Evolutionary conservation across 2,329 filamentous ascomycete species (phyloP), one percentile per base, ranked within the genome.

Genomic region (Colletotrichum tanaceti): DNA sequence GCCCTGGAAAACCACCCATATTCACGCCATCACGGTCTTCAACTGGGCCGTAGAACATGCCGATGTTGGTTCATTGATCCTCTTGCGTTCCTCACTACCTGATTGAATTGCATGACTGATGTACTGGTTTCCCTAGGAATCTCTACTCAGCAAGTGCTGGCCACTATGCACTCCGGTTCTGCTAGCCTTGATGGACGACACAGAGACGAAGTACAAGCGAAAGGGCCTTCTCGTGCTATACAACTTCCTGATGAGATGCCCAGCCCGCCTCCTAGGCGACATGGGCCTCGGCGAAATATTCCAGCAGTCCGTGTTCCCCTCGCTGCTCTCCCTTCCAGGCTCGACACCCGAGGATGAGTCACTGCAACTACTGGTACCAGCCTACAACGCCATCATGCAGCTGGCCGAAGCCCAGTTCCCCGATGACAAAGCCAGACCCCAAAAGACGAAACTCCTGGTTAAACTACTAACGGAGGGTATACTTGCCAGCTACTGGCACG

Each of bases 291-390:
- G 85, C 24, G 80, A 84, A 16, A 86, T 95, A 32, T 91, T 95
- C 70, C 86, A 90, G 73, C 87, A 93, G 22, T 87, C 90, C 3
- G 79, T 93, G 2, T 85, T 90, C 71, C 92, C 93, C 0, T 89
- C 90, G 43, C 85, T 97, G n/a, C 84, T 91, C 9, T 92, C 89
- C 73, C 84, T 97, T 6, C 94, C 95, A 0, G 88, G 85, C 14
- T 81, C 97, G 49, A 97, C 93, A 0, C 89, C 92, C 0, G 91
- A 93, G 74, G 76, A 84, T 0, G 91, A 96, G 64, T 92, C 92
- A 4, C 75, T 91, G 2, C 74, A 75, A 1, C 80, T 98, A 3
- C 84, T 97, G 1, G 75, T 78, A 6, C 83, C 85, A 7, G 89
- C 91, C 0, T 97, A 94, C 72, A 83, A 85, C 9, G 89, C 90